Evolutionary conservation across 1,139 yeast species (phyloP), one percentile per base, ranked within the genome.

Genomic region (Blastobotrys persicus): DNA sequence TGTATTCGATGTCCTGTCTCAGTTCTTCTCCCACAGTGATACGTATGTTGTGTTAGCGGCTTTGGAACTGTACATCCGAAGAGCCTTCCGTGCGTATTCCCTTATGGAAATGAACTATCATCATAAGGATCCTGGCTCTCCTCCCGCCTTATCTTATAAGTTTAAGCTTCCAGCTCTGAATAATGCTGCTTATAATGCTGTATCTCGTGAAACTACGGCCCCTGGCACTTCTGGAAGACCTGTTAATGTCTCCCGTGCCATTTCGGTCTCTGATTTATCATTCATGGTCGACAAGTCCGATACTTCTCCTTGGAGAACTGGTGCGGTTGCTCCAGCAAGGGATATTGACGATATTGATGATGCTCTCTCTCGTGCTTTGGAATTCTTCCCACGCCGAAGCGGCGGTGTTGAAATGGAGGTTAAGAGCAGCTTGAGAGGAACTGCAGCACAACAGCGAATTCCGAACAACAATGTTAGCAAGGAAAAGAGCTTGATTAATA

Each of bases 61-160:
- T 40, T 88, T 95, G 44, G 98, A 92, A 71, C 95, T 92, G 51
- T 92, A 92, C 69, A 84, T 91, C 52, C 85, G 98, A 70, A 86
- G 98, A 68, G 95, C 98, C 45, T 92, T 91, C 76, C 83, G 98
- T 66, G 98, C 98, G 40, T 94, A 94, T 71, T 85, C 89, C 37
- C 83, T 92, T 57, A 86, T 88, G 50, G 85, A 83, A 54, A 78
- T 92, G 51, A 72, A 75, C 49, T 87, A 88, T 65, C 41, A 37
- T 18, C 78, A 82, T 54, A 79, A 79, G n/a, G 76, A 72, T 32
- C 63, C 64, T 33, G 63, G 66, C n/a, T 74, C 76, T 47, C 71
- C 81, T 51, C 92, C 94, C 47, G 77, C 87, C 46, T 78, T 88
- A 57, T 84, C 87, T 59, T 92, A 97, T 95, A 84, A 83, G 63